Conservation (phyloP, 202 grass and related monocot genomes). For the Carex arenaria region DNA sequence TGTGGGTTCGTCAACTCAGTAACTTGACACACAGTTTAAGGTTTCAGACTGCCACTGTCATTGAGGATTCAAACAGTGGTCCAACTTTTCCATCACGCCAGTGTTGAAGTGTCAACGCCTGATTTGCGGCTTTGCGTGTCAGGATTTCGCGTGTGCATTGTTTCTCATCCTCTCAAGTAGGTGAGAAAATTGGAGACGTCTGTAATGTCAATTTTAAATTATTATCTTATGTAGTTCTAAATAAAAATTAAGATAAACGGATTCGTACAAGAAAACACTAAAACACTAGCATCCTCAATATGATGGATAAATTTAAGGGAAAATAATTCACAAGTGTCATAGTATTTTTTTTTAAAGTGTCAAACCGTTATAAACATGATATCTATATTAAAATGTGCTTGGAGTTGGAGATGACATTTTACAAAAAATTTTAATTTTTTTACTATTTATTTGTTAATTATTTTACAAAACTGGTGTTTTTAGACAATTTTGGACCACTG, state of each 20-base stretch:
- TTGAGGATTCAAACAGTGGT: not conserved
- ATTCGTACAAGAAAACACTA: not conserved
- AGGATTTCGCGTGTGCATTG: not conserved
- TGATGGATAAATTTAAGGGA: not conserved
- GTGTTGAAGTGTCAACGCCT: slow-evolving; percentile 6
- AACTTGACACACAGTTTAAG: not conserved
- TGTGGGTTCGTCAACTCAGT: not conserved
- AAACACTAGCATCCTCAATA: not conserved
- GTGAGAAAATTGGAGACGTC: not conserved
- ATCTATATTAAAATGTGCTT: too few relatives aligned
- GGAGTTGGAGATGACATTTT: too few relatives aligned
- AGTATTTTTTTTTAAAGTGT: not conserved
- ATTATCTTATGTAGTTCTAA: not conserved
- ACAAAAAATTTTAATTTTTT: too few relatives aligned
- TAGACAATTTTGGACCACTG: too few relatives aligned
- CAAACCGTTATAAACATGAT: too few relatives aligned
- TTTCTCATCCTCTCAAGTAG: not conserved
- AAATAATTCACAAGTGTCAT: too few relatives aligned
- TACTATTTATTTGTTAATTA: too few relatives aligned
- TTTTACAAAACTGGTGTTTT: too few relatives aligned
- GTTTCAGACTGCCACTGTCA: not conserved
- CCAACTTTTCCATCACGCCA: not conserved
- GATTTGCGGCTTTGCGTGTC: not conserved
- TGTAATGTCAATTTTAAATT: not conserved
- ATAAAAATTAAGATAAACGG: not conserved